A percentile compares a stretch with the other conserved stretches of the same genome.
Conservation (phyloP, 179 eudicot species). For the Silene noctiflora region DNA sequence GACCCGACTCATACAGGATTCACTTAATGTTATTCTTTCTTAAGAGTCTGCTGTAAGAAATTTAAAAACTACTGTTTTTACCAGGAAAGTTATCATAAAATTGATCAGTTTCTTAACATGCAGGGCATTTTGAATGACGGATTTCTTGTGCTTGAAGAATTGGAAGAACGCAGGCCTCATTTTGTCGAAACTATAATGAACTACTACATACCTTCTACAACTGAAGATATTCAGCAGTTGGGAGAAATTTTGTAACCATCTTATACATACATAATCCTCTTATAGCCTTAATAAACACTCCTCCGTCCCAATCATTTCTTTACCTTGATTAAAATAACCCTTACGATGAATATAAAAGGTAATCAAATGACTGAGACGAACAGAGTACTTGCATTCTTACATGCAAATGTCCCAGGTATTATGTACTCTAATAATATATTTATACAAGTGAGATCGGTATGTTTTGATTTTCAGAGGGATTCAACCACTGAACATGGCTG, state of each 20-base stretch:
- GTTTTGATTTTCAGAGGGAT: neutral
- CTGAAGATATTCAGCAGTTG: neutral
- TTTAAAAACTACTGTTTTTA: neutral
- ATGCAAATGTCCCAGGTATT: neutral
- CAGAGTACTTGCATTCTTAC: neutral
- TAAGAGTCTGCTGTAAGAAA: neutral
- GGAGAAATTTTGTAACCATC: neutral
- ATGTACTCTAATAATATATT: too few relatives aligned
- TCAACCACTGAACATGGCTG: neutral
- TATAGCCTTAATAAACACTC: neutral
- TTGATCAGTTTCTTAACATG: conserved; percentile 2
- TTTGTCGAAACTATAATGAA: conserved; percentile 4
- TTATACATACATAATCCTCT: neutral
- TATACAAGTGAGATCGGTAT: too few relatives aligned
- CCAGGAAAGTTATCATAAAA: neutral
- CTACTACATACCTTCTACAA: neutral
- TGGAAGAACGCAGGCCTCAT: neutral
- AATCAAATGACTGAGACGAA: too few relatives aligned
- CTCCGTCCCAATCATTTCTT: too few relatives aligned
- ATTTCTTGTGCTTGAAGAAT: neutral
- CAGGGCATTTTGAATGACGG: conserved; percentile 7
- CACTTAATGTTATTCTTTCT: neutral
- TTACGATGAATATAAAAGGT: too few relatives aligned
- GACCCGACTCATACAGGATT: too few relatives aligned
- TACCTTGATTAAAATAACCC: too few relatives aligned